These are phyloP conservation scores for Aureobasidium zeae DNA, from an alignment of 2,329 filamentous ascomycete species.

Conservation along the genomic window DNA sequence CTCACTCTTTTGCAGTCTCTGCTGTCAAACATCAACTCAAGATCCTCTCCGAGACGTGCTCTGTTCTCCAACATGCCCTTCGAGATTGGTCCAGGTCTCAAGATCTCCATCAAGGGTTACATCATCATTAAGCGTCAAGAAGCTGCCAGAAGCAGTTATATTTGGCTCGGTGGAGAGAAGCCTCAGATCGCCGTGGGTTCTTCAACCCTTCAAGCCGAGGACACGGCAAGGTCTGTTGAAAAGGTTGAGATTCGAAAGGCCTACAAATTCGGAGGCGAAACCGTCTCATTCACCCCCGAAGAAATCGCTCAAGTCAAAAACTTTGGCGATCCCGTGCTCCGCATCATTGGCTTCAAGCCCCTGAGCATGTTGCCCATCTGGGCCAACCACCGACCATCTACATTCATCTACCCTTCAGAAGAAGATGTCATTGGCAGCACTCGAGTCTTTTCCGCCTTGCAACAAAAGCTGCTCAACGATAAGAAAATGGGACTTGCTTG, in stretches of 20 bases:
- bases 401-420: conserved; percentile 90
- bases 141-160: conserved; percentile 71
- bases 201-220: conserved; percentile 67
- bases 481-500: conserved; percentile 80
- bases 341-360: conserved; percentile 90
- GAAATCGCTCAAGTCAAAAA: conserved; percentile 69
- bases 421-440: conserved; percentile 84
- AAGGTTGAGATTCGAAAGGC: conserved; percentile 79
- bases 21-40: conserved; percentile 81
- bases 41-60: conserved; percentile 73
- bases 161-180: conserved; percentile 80
- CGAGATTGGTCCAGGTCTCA: conserved; percentile 74
- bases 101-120: conserved; percentile 88
- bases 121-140: conserved; percentile 78
- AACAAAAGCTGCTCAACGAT: conserved; percentile 72
- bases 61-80: conserved; percentile 81
- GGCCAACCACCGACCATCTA: conserved; percentile 77
- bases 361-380: conserved; percentile 64
- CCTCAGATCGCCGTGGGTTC: conserved; percentile 68
- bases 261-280: conserved; percentile 91
- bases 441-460: conserved; percentile 81
- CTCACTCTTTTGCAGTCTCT: conserved; percentile 70
- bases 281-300: conserved; percentile 74
- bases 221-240: conserved; percentile 66
- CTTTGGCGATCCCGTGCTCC: conserved; percentile 74